These are phyloP conservation scores for Phalaenopsis hybrid DNA, from an alignment of 116 monocot species.

Conservation along the genomic window DNA sequence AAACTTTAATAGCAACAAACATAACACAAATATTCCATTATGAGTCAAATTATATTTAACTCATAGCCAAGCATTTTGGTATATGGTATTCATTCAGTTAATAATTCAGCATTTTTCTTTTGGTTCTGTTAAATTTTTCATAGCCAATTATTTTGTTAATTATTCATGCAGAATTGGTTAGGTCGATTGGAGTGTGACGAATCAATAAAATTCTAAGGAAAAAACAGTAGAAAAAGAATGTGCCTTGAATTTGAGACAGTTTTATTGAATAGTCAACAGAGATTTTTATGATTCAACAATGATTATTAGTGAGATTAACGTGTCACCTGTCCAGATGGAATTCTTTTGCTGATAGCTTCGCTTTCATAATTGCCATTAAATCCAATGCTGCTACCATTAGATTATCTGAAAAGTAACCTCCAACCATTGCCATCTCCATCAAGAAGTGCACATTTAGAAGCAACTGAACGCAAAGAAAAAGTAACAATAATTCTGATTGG, in stretches of 20 bases:
- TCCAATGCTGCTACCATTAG: constrained; percentile 1
- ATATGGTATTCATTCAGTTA: too few relatives aligned
- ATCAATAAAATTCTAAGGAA: not conserved
- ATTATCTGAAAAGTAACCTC: constrained; percentile 1
- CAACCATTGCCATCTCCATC: constrained; percentile 8
- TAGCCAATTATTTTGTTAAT: not conserved
- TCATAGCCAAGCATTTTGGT: too few relatives aligned
- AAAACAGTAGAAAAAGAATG: not conserved
- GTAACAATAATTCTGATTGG: not conserved
- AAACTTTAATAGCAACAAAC: too few relatives aligned
- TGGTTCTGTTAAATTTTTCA: not conserved
- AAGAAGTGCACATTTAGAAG: constrained; percentile 11
- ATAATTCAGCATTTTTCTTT: too few relatives aligned
- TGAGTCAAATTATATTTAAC: too few relatives aligned
- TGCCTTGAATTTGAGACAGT: not conserved
- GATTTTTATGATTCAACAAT: constrained; percentile 5
- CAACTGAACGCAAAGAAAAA: not conserved
- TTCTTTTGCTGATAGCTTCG: not conserved
- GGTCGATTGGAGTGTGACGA: not conserved
- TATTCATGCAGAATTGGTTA: not conserved
- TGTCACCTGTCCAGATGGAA: constrained; percentile 3
- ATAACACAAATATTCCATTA: too few relatives aligned
- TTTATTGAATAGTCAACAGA: not conserved
- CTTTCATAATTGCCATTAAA: constrained; percentile 1
- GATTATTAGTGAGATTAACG: not conserved